These are phyloP conservation scores for Sporisorium reilianum DNA, from an alignment of 1,284 basidiomycete genomes.

Conservation along the genomic window DNA sequence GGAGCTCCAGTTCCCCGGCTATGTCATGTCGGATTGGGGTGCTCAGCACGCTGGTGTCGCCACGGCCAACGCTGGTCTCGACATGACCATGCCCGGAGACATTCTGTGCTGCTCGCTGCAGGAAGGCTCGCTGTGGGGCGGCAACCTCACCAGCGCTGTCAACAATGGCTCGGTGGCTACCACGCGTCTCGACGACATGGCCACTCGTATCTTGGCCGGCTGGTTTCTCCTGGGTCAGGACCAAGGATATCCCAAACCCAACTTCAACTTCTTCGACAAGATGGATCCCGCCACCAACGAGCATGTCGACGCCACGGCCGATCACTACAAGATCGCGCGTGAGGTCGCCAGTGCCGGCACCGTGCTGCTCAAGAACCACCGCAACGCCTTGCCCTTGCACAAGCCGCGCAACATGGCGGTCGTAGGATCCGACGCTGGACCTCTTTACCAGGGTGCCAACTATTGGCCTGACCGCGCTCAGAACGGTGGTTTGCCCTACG, in stretches of 20 bases:
- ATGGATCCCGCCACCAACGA: slow-evolving; percentile 70
- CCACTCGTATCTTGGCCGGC: slow-evolving; percentile 66
- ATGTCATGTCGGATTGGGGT: slow-evolving; percentile 70
- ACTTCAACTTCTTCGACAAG: slow-evolving; percentile 60
- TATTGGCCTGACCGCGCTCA: slow-evolving; percentile 75
- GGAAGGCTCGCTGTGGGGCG: slow-evolving; percentile 50
- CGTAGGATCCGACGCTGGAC: slow-evolving; percentile 75
- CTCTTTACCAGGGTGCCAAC: slow-evolving; percentile 79
- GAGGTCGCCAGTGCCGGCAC: slow-evolving; percentile 81
- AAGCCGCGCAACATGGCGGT: slow-evolving; percentile 54
- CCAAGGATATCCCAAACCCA: slow-evolving; percentile 60
- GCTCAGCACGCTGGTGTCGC: slow-evolving; percentile 62
- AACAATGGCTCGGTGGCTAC: slow-evolving; percentile 78
- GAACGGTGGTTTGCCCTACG: slow-evolving; percentile 72
- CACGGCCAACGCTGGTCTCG: slow-evolving; percentile 76
- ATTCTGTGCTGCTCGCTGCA: slow-evolving; percentile 39
- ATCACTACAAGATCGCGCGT: slow-evolving; percentile 78
- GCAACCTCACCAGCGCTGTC: slow-evolving; percentile 77
- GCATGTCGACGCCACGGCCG: slow-evolving; percentile 79
- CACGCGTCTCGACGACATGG: slow-evolving; percentile 73
- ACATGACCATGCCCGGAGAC: slow-evolving; percentile 72
- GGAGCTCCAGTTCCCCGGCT: slow-evolving; percentile 83
- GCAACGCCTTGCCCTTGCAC: slow-evolving; percentile 48
- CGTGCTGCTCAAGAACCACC: slow-evolving; percentile 80
- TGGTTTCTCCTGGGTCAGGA: slow-evolving; percentile 70